Percentiles rank a stretch among this genome's conserved stretches.
phyloP scores from a whole-genome alignment of 371 early-diverging fungal species.

The Lichtheimia hyalospora region DNA sequence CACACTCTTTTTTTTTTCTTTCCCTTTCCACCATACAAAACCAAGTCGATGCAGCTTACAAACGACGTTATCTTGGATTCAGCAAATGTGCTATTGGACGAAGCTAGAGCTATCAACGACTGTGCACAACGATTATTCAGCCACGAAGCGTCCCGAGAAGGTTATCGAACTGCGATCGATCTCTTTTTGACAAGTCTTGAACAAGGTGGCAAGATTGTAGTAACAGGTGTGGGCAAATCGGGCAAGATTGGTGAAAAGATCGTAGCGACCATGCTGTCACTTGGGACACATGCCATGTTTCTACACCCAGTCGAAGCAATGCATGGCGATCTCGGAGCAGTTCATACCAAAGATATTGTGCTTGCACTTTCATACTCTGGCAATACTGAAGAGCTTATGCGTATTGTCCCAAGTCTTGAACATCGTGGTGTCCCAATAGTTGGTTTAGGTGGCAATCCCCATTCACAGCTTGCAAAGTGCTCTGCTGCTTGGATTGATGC shows the following conservation, averaged over 20 bases:
- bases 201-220: slow-evolving; percentile 54
- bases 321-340: slow-evolving; percentile 65
- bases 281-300: slow-evolving; percentile 55
- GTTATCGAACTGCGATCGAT: slow-evolving; percentile 41
- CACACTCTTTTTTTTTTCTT: not conserved
- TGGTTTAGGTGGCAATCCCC: slow-evolving; percentile 52
- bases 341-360: slow-evolving; percentile 53
- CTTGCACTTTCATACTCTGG: slow-evolving; percentile 65
- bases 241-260: slow-evolving; percentile 65
- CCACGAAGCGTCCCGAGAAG: slow-evolving; percentile 22
- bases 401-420: slow-evolving; percentile 43
- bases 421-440: slow-evolving; percentile 50
- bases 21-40: not conserved
- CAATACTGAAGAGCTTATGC: slow-evolving; percentile 60
- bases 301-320: slow-evolving; percentile 67
- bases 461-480: slow-evolving; percentile 51
- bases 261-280: slow-evolving; percentile 64
- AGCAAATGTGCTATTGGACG: slow-evolving; percentile 21
- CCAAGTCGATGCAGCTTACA: not conserved
- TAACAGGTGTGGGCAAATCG: slow-evolving; percentile 69
- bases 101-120: slow-evolving; percentile 33
- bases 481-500: slow-evolving; percentile 66
- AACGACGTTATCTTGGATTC: slow-evolving; percentile 12
- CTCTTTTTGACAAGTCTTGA: slow-evolving; percentile 36
- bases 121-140: slow-evolving; percentile 36